A percentile compares a stretch with the other conserved stretches of the same genome.
Evolutionary conservation across 140 eudicot species (phyloP).

Genomic region (Oenanthe javanica): DNA sequence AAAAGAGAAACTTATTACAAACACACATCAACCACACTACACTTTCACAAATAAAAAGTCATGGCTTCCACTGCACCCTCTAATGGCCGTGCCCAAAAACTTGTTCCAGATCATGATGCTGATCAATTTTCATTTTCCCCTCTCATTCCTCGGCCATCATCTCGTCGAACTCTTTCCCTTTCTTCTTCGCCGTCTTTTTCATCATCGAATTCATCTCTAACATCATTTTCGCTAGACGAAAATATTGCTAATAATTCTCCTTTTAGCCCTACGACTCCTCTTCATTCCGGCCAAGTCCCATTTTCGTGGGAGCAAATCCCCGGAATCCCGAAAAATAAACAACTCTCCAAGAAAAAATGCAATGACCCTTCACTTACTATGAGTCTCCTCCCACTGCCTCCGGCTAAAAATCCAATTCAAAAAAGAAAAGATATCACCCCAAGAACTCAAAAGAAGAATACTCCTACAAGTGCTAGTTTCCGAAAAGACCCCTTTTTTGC

Average conservation of each 20-base stretch:
- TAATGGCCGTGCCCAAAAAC: slow-evolving; percentile 3
- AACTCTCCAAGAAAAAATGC: slow-evolving; percentile 7
- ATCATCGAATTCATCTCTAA: slow-evolving; percentile 21
- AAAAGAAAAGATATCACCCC: slow-evolving; percentile 12
- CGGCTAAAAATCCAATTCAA: slow-evolving; percentile 7
- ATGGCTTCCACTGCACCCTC: slow-evolving; percentile 10
- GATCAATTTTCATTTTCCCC: background rate
- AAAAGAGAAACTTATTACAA: background rate
- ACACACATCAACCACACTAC: background rate
- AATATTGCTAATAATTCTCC: slow-evolving; percentile 12
- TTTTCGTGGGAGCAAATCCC: slow-evolving; percentile 80
- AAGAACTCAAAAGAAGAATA: background rate
- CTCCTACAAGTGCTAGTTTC: slow-evolving; percentile 14
- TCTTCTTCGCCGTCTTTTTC: slow-evolving; percentile 33
- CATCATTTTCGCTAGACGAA: slow-evolving; percentile 17
- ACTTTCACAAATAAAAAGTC: background rate
- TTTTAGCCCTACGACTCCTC: slow-evolving; percentile 25
- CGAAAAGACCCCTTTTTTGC: slow-evolving; percentile 61
- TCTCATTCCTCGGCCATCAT: slow-evolving; percentile 14
- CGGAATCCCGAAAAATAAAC: slow-evolving; percentile 52
- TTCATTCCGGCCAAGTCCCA: slow-evolving; percentile 41
- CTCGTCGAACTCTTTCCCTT: slow-evolving; percentile 39
- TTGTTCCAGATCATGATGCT: background rate
- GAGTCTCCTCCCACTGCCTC: slow-evolving; percentile 64
- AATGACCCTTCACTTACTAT: slow-evolving; percentile 15